phyloP scores from a whole-genome alignment of 1,284 basidiomycete genomes.

The Coniophora puteana region DNA sequence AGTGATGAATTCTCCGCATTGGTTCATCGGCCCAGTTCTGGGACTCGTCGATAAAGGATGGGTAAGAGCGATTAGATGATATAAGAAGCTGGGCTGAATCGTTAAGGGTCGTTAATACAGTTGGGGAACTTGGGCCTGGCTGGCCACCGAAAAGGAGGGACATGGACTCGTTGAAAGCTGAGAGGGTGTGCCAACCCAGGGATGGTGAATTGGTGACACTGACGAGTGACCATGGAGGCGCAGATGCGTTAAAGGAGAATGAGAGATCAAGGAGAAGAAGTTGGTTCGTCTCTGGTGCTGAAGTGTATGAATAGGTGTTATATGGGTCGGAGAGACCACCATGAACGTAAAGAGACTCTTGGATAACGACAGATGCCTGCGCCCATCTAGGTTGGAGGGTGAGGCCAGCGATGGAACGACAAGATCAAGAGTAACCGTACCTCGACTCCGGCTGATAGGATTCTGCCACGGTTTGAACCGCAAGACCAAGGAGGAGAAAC shows the following conservation, averaged over 20 bases:
- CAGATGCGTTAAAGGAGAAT: slow-evolving; percentile 48
- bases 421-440: slow-evolving; percentile 4
- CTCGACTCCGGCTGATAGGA: too few species aligned
- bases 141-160: slow-evolving; percentile 75
- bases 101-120: slow-evolving; percentile 44
- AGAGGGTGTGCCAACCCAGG: slow-evolving; percentile 79
- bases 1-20: slow-evolving; percentile 69
- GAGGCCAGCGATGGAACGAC: slow-evolving; percentile 5
- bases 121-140: slow-evolving; percentile 54
- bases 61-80: slow-evolving; percentile 32
- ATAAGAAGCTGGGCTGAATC: slow-evolving; percentile 66
- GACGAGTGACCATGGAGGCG: slow-evolving; percentile 66
- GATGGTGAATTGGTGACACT: slow-evolving; percentile 45
- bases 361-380: slow-evolving; percentile 61
- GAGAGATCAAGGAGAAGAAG: slow-evolving; percentile 67
- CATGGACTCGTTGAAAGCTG: slow-evolving; percentile 51
- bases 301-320: slow-evolving; percentile 67
- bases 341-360: slow-evolving; percentile 64
- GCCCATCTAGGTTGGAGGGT: slow-evolving; percentile 72
- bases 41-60: slow-evolving; percentile 46
- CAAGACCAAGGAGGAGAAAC: too few species aligned
- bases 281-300: slow-evolving; percentile 71
- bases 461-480: too few species aligned
- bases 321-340: slow-evolving; percentile 76
- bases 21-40: slow-evolving; percentile 65